A percentile compares a stretch with the other conserved stretches of the same genome.
Conservation (phyloP, 176 grass and related monocot genomes). For the Elymus sibiricus region DNA sequence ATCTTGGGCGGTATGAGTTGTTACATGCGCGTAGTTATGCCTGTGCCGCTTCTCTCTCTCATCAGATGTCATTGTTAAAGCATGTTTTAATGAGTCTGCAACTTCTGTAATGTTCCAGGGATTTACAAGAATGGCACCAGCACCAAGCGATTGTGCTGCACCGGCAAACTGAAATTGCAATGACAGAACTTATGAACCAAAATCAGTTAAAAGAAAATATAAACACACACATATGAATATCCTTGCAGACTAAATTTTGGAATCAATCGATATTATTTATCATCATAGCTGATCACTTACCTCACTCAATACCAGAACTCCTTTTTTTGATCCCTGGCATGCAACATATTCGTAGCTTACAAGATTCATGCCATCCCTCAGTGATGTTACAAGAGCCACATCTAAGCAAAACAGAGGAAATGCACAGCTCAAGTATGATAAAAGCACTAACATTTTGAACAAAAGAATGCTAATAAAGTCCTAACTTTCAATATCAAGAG, state of each 20-base stretch:
- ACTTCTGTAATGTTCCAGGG: conserved; percentile 99
- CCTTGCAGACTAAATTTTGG: not conserved
- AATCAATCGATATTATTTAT: not conserved
- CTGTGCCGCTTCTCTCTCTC: conserved; percentile 96
- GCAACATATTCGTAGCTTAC: conserved; percentile 99
- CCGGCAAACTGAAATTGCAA: conserved; percentile 83
- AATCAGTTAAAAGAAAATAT: not conserved
- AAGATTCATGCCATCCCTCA: conserved; percentile 99
- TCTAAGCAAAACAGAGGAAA: conserved; percentile 50
- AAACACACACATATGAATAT: not conserved
- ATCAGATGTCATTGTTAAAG: conserved; percentile 73
- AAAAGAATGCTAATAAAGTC: not conserved
- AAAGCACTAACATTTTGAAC: not conserved
- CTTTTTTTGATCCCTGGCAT: conserved; percentile 95
- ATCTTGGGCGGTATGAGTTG: conserved; percentile 95
- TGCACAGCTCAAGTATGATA: conserved; percentile 10
- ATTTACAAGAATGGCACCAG: conserved; percentile 96
- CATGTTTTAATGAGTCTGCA: conserved; percentile 58
- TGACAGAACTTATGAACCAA: conserved; percentile 21
- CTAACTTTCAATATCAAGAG: conserved; percentile 18
- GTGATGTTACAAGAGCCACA: conserved; percentile 96
- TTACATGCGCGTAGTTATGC: conserved; percentile 98
- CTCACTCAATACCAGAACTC: conserved; percentile 95
- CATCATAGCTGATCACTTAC: conserved; percentile 36
- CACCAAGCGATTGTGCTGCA: conserved; percentile 98